Conservation (phyloP, 2,329 filamentous ascomycete species). For the Zymoseptoria passerinii region DNA sequence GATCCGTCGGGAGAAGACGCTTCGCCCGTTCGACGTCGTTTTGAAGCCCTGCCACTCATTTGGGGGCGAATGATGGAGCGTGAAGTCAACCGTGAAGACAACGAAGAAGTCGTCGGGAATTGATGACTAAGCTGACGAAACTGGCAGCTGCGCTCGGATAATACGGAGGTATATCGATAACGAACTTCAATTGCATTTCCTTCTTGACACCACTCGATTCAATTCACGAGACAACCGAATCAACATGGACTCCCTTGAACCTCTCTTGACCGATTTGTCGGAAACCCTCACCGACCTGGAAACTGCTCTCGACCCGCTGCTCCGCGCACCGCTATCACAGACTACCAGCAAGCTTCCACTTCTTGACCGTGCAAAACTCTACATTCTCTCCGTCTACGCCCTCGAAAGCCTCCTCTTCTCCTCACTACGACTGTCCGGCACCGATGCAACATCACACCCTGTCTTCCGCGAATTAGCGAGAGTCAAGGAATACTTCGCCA, state of each 20-base stretch:
- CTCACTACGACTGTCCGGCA: slow-evolving; percentile 68
- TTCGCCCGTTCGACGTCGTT: background rate
- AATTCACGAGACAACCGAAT: background rate
- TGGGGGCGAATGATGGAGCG: background rate
- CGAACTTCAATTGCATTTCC: background rate
- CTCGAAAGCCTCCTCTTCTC: slow-evolving; percentile 87
- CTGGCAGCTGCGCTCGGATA: background rate
- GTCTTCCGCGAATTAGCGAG: slow-evolving; percentile 79
- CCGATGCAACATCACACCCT: slow-evolving; percentile 73
- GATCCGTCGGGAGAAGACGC: background rate
- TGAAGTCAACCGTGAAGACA: background rate
- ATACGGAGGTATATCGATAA: slow-evolving; percentile 2
- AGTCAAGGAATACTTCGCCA: slow-evolving; percentile 84
- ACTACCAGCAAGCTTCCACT: slow-evolving; percentile 72
- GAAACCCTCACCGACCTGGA: slow-evolving; percentile 69
- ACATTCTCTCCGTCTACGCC: slow-evolving; percentile 78
- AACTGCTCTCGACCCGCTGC: slow-evolving; percentile 64
- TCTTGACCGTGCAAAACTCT: slow-evolving; percentile 91
- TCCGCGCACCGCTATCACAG: slow-evolving; percentile 48
- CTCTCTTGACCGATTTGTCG: slow-evolving; percentile 63
- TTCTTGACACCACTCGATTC: slow-evolving; percentile 1
- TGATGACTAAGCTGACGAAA: background rate
- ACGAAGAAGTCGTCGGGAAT: background rate
- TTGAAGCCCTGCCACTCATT: background rate
- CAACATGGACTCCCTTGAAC: slow-evolving; percentile 52